These are phyloP conservation scores for Hypoxylon rubiginosum DNA, from an alignment of 2,329 filamentous ascomycete species.

Conservation along the genomic window DNA sequence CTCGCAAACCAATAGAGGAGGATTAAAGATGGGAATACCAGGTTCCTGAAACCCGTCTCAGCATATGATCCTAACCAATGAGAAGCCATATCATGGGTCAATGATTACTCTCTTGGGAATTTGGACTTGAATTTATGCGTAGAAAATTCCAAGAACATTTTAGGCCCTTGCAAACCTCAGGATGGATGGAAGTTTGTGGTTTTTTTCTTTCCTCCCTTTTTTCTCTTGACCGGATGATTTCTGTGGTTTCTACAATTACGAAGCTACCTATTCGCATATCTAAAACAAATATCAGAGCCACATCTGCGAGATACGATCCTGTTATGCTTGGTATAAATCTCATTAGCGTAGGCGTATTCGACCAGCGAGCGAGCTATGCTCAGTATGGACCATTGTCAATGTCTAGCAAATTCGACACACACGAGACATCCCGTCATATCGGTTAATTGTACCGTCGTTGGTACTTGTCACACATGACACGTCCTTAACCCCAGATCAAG, in stretches of 20 bases:
- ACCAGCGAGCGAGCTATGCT: no score
- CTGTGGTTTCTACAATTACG: not conserved
- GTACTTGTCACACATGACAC: not conserved
- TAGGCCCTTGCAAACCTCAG: not conserved
- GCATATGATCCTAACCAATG: conserved; percentile 34
- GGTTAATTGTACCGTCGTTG: conserved; percentile 17
- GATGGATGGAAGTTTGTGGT: no score
- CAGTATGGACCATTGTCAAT: not conserved
- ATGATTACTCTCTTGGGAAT: conserved; percentile 43
- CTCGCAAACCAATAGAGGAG: conserved; percentile 9
- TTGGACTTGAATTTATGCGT: conserved; percentile 16
- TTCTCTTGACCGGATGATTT: not conserved
- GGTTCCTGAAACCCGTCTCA: conserved; percentile 45
- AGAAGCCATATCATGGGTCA: conserved; percentile 2
- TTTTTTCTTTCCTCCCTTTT: not conserved
- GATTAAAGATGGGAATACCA: conserved; percentile 24
- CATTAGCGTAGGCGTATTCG: no score
- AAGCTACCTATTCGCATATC: not conserved
- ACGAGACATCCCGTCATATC: conserved; percentile 28
- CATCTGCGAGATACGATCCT: not conserved
- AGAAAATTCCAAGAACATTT: conserved; percentile 9
- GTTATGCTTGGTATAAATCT: no score
- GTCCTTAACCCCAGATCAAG: conserved; percentile 2
- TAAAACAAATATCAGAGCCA: not conserved
- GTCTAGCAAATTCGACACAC: conserved; percentile 10